phyloP scores from a whole-genome alignment of 192 early-diverging fungal genomes.

The Linnemannia schmuckeri region DNA sequence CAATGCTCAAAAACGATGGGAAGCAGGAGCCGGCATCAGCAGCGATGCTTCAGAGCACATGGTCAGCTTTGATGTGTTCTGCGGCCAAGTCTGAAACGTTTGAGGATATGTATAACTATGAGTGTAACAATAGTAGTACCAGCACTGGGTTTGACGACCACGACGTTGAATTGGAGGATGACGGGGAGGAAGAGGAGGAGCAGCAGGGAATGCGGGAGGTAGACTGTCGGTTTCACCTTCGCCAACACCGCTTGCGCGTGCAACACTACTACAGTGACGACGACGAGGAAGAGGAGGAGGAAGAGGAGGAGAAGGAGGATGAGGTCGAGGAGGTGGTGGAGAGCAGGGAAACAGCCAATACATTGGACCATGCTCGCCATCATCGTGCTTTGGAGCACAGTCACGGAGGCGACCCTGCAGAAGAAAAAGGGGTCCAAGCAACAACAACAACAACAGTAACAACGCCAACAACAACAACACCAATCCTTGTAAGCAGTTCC shows the following conservation, averaged over 20 bases:
- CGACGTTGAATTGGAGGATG: not conserved
- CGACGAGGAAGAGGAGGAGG: not conserved
- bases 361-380: not conserved
- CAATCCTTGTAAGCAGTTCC: not conserved
- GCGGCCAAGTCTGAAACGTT: not conserved
- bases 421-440: not conserved
- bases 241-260: not conserved
- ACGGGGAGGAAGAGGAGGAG: not conserved
- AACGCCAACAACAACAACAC: not conserved
- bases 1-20: not conserved
- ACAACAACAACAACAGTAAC: not conserved
- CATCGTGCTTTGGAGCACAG: not conserved
- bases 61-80: not conserved
- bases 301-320: not conserved
- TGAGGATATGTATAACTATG: not conserved
- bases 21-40: not conserved
- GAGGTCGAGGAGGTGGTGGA: not conserved
- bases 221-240: not conserved
- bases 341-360: not conserved
- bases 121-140: conserved; percentile 9
- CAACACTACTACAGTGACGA: not conserved
- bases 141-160: not conserved
- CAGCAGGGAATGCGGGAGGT: not conserved
- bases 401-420: not conserved
- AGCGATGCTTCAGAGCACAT: not conserved